A percentile compares a stretch with the other conserved stretches of the same genome.
These are phyloP conservation scores for Emergomyces africanus DNA, from an alignment of 2,329 filamentous ascomycete species.

Conservation along the genomic window DNA sequence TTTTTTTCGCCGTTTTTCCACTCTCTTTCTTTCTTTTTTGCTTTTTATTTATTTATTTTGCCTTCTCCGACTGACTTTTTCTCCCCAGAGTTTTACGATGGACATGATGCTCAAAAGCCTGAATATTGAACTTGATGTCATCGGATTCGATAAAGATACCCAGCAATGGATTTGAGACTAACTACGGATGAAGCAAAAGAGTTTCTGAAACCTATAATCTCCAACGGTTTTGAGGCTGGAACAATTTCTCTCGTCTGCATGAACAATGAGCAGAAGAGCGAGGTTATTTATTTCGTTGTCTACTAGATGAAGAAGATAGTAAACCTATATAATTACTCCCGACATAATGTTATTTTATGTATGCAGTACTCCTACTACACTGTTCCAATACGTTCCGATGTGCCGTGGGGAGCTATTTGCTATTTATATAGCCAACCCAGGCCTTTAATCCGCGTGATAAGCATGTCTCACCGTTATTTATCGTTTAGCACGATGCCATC, in stretches of 20 bases:
- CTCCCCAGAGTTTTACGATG: constrained; percentile 50
- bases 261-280: background rate
- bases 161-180: constrained; percentile 42
- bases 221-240: background rate
- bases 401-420: background rate
- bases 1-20: background rate
- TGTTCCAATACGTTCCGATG: background rate
- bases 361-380: background rate
- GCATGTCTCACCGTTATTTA: background rate
- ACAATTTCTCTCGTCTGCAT: background rate
- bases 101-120: constrained; percentile 55
- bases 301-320: background rate
- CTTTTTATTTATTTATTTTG: constrained; percentile 6
- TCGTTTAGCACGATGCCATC: background rate
- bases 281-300: background rate
- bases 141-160: constrained; percentile 47
- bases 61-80: constrained; percentile 1
- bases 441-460: too few species aligned
- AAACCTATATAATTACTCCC: background rate
- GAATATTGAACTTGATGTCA: constrained; percentile 49
- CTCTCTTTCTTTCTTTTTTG: constrained; percentile 2
- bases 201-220: background rate
- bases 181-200: background rate
- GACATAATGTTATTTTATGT: background rate
- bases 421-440: too few species aligned